phyloP scores from a whole-genome alignment of 768 basidiomycete genomes.

The Mycena leptocephala region DNA sequence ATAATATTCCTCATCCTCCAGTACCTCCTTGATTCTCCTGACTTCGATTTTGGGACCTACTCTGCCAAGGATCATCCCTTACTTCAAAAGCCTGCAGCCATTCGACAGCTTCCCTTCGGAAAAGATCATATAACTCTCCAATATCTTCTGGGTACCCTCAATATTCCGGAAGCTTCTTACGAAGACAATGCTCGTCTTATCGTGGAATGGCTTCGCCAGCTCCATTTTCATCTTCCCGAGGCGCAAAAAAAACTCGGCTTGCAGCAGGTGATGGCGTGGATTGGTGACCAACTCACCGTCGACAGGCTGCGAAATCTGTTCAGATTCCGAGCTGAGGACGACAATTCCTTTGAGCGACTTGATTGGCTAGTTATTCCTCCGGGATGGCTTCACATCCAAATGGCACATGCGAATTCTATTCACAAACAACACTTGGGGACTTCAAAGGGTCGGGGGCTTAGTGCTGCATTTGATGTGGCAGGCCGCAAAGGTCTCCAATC shows the following conservation, averaged over 20 bases:
- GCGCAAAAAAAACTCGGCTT: constrained; percentile 41
- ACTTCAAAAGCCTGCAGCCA: constrained; percentile 39
- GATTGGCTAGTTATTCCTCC: constrained; percentile 51
- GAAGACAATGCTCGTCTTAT: too few species aligned
- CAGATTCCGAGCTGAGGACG: too few species aligned
- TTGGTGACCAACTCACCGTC: constrained; percentile 56
- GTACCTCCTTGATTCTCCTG: constrained; percentile 44
- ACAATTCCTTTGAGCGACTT: constrained; percentile 57
- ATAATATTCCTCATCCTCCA: constrained; percentile 41
- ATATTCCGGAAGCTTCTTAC: too few species aligned
- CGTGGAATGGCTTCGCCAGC: too few species aligned
- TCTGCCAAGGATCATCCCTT: constrained; percentile 19
- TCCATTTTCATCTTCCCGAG: constrained; percentile 39
- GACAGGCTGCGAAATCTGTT: constrained; percentile 55
- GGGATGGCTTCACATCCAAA: constrained; percentile 60
- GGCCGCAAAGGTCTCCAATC: constrained; percentile 47
- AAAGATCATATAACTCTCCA: constrained; percentile 44
- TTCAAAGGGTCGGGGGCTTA: constrained; percentile 41
- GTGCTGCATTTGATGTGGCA: constrained; percentile 50
- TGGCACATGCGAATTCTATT: constrained; percentile 58
- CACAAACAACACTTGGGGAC: constrained; percentile 61
- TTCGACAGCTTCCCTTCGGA: constrained; percentile 46
- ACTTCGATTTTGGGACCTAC: constrained; percentile 50
- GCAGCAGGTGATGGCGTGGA: constrained; percentile 48
- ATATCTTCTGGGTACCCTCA: too few species aligned